phyloP scores from a whole-genome alignment of 2,329 filamentous ascomycete genomes.

The Drechslerella dactyloides region DNA sequence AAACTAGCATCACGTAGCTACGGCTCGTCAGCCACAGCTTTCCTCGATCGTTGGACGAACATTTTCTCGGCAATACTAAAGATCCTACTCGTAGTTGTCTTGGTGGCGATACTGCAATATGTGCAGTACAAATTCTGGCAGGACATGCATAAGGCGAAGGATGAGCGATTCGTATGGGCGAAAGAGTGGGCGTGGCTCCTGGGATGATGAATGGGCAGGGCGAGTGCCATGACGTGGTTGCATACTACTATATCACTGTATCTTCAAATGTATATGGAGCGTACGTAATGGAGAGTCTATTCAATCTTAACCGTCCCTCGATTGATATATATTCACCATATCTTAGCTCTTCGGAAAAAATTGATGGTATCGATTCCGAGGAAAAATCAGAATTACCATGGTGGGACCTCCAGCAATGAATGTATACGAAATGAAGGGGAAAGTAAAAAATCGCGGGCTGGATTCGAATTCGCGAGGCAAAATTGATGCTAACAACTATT shows the following conservation, averaged over 20 bases:
- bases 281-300: background rate
- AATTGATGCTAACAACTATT: too few relatives aligned
- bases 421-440: background rate
- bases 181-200: slow-evolving; percentile 18
- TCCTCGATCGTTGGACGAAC: background rate
- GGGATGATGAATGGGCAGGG: background rate
- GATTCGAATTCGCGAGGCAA: too few relatives aligned
- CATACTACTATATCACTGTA: background rate
- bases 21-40: background rate
- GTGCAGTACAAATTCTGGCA: slow-evolving; percentile 28
- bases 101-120: slow-evolving; percentile 10
- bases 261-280: background rate
- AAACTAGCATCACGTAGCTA: background rate
- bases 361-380: too few relatives aligned
- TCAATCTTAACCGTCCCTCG: too few relatives aligned
- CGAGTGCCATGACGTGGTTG: background rate
- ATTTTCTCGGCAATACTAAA: background rate
- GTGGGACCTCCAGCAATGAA: too few relatives aligned
- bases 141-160: slow-evolving; percentile 12
- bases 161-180: slow-evolving; percentile 18
- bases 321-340: too few relatives aligned
- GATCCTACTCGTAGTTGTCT: slow-evolving; percentile 4
- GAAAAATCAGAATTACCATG: too few relatives aligned
- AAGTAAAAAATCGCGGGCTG: too few relatives aligned
- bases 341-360: too few relatives aligned